Evolutionary conservation across 345 rosid genomes (phyloP).

Genomic region (Microthlaspi erraticum): DNA sequence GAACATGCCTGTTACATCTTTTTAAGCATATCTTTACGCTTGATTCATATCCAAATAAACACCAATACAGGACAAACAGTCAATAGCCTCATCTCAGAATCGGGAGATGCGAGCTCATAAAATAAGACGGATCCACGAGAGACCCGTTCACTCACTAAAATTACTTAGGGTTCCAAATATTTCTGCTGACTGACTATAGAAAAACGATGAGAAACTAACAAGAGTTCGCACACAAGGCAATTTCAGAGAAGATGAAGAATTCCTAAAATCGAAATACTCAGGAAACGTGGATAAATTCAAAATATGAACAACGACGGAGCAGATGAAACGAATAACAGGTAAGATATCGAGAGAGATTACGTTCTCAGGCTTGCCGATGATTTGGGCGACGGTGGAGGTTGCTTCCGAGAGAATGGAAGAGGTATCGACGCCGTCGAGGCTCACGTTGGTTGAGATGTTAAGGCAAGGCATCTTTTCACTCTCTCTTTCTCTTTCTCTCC

Average conservation of each 20-base stretch:
- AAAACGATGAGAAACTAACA: not conserved
- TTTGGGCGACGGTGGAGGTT: constrained; percentile 67
- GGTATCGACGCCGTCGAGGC: constrained; percentile 75
- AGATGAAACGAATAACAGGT: not conserved
- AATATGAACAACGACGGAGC: constrained; percentile 4
- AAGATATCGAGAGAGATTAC: constrained; percentile 45
- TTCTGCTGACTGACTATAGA: not conserved
- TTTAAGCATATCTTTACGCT: not conserved
- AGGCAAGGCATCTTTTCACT: constrained; percentile 72
- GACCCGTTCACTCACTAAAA: not conserved
- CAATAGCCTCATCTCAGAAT: constrained; percentile 9
- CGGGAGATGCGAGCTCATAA: not conserved
- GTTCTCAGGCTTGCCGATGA: constrained; percentile 82
- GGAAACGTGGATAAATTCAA: too few species aligned
- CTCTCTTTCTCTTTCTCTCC: not conserved
- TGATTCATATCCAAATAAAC: not conserved
- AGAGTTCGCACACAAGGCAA: not conserved
- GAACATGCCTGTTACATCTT: not conserved
- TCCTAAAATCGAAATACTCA: not conserved
- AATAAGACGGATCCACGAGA: not conserved
- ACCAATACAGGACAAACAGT: too few species aligned
- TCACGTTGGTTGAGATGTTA: constrained; percentile 79
- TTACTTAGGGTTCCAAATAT: constrained; percentile 6
- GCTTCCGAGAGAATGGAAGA: constrained; percentile 79
- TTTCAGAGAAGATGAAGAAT: not conserved